Base-by-base conservation (phyloP, 2,329 filamentous ascomycete genomes). In the Talaromyces atroroseus region DNA sequence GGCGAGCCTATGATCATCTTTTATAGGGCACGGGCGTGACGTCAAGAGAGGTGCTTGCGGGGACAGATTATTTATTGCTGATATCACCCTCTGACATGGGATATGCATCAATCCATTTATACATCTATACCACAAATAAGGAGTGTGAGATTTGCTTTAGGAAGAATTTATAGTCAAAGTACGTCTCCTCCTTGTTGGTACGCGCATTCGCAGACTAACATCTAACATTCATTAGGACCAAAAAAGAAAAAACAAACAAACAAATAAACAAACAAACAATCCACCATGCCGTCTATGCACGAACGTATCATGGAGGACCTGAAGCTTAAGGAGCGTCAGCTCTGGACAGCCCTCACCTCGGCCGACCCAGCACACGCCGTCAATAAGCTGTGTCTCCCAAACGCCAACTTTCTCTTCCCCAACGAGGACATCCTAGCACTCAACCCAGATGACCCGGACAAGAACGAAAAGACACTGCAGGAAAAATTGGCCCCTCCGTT, bases 261-360 rank as follows among this genome's bases (percentile, higher is more conserved):
- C n/a, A n/a, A n/a, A n/a, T n/a, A n/a, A n/a, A n/a, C n/a, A 40
- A 18, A 6, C 2, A 23, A 38, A 32, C 48, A 23, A 42, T 20
- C 45, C 58, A 59, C 42, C 52, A 73, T 73, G 70, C 64, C 69
- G 29, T 59, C 65, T 34, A 72, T 73, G 47, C 67, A 72, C 65
- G 68, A 72, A 21, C 68, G 69, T 14, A 73, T 72, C 59, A 66
- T 67, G 42, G 60, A 71, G 14, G 69, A 72, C 49, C 62, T 73
- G 49, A 60, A 69, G 50, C 59, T 62, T 56, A 69, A 70, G 54
- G 69, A 72, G 57, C 69, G 65, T n/a, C 64, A 65, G 0, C 65
- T 73, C 7, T 73, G 70, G 70, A 71, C 69, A 5, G 68, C 70
- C 1, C 60, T 73, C 16, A 73, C 70, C 8, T 72, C 68, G 0